phyloP scores from a whole-genome alignment of 805 yeast species.

The Yarrowia sp. region DNA sequence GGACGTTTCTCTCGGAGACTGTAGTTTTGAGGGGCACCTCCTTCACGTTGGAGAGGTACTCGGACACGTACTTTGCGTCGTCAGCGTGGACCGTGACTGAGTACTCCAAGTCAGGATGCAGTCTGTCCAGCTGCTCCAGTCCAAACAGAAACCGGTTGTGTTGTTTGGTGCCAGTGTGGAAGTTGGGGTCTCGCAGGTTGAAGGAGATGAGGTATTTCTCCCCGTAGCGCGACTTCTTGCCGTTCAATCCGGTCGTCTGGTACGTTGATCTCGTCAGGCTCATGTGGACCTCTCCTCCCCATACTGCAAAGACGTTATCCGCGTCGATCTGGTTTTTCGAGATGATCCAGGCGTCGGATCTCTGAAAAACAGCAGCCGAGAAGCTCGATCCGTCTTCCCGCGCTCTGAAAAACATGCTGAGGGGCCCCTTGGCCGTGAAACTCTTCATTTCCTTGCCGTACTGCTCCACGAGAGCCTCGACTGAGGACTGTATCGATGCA shows the following conservation, averaged over 20 bases:
- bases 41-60: not conserved
- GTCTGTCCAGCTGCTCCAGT: conserved; percentile 27
- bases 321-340: conserved; percentile 36
- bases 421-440: not conserved
- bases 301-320: conserved; percentile 39
- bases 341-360: conserved; percentile 20
- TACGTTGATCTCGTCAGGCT: conserved; percentile 39
- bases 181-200: conserved; percentile 7
- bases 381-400: conserved; percentile 15
- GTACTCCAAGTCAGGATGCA: not conserved
- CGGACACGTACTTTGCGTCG: not conserved
- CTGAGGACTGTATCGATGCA: not conserved
- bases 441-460: not conserved
- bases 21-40: not conserved
- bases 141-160: conserved; percentile 33
- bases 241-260: conserved; percentile 40
- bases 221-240: conserved; percentile 34
- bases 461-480: not conserved
- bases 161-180: conserved; percentile 19
- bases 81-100: not conserved
- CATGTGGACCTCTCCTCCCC: conserved; percentile 36
- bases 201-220: conserved; percentile 1
- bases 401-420: not conserved
- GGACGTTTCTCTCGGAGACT: not conserved
- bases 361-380: not conserved